These are phyloP conservation scores for Penicillium fuscoglaucum DNA, from an alignment of 2,329 filamentous ascomycete genomes.

Conservation along the genomic window DNA sequence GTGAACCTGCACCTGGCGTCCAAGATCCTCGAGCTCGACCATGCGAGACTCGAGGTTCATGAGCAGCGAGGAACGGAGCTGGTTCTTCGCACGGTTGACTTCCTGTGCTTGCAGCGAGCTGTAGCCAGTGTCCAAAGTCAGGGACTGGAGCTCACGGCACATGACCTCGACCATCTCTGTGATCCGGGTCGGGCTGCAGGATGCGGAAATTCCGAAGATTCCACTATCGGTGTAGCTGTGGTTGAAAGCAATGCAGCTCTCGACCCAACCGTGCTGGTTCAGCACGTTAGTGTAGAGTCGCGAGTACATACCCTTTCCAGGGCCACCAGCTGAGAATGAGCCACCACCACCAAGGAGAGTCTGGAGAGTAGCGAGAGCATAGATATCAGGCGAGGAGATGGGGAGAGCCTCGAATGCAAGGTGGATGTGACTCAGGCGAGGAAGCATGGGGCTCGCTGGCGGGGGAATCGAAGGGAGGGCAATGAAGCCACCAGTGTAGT, in stretches of 20 bases:
- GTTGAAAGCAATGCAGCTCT: constrained; percentile 94
- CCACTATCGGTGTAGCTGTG: constrained; percentile 96
- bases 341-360: constrained; percentile 94
- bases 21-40: constrained; percentile 96
- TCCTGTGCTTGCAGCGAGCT: constrained; percentile 70
- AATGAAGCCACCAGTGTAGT: constrained; percentile 93
- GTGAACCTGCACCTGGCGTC: constrained; percentile 94
- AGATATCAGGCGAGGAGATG: constrained; percentile 88
- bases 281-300: constrained; percentile 96
- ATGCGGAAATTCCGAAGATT: constrained; percentile 88
- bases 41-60: constrained; percentile 98
- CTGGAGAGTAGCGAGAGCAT: constrained; percentile 91
- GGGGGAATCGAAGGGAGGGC: constrained; percentile 78
- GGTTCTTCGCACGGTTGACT: constrained; percentile 93
- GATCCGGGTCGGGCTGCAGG: constrained; percentile 76
- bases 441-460: constrained; percentile 72
- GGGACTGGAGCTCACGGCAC: constrained; percentile 79
- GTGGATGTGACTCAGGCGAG: constrained; percentile 87
- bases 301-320: constrained; percentile 98
- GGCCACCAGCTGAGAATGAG: constrained; percentile 93
- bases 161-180: constrained; percentile 89
- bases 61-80: constrained; percentile 81
- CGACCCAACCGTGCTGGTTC: constrained; percentile 97
- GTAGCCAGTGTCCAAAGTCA: constrained; percentile 75
- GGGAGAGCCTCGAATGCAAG: constrained; percentile 93